Evolutionary conservation across 2,329 filamentous ascomycete genomes (phyloP).

Genomic region (Xylariaceae sp.): DNA sequence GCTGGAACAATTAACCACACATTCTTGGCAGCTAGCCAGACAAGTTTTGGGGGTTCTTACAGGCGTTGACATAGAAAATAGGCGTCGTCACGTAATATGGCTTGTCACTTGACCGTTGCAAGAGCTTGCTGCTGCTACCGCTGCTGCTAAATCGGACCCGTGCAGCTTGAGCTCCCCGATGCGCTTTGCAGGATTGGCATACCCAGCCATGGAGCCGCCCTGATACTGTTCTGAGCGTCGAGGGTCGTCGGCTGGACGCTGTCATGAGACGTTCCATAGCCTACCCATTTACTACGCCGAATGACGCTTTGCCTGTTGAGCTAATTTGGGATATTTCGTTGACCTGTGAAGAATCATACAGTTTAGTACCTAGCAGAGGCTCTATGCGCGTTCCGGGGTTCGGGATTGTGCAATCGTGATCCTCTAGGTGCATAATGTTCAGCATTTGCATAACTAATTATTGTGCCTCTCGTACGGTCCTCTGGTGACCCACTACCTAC

Average conservation of each 20-base stretch:
- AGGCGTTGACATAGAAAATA: conserved; percentile 98
- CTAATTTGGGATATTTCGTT: neutral
- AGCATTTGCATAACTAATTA: too few relatives aligned
- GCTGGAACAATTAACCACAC: conserved; percentile 46
- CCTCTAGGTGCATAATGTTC: too few relatives aligned
- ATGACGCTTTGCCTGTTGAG: neutral
- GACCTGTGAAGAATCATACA: too few relatives aligned
- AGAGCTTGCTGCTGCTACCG: neutral
- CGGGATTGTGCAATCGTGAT: too few relatives aligned
- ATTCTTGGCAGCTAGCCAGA: neutral
- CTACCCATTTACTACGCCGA: neutral
- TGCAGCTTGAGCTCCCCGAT: conserved; percentile 4
- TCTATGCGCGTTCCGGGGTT: too few relatives aligned
- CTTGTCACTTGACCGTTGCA: conserved; percentile 46
- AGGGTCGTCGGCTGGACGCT: conserved; percentile 20
- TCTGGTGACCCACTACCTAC: too few relatives aligned
- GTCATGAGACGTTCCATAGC: conserved; percentile 25
- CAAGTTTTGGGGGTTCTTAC: conserved; percentile 48
- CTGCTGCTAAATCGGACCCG: conserved; percentile 25
- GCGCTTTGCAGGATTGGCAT: conserved; percentile 27
- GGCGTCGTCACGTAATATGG: conserved; percentile 94
- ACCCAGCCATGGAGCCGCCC: conserved; percentile 25
- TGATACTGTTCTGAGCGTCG: conserved; percentile 10
- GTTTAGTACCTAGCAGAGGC: too few relatives aligned
- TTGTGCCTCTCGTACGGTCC: too few relatives aligned